phyloP scores from a whole-genome alignment of 768 basidiomycete genomes.

The Kwoniella sp. region DNA sequence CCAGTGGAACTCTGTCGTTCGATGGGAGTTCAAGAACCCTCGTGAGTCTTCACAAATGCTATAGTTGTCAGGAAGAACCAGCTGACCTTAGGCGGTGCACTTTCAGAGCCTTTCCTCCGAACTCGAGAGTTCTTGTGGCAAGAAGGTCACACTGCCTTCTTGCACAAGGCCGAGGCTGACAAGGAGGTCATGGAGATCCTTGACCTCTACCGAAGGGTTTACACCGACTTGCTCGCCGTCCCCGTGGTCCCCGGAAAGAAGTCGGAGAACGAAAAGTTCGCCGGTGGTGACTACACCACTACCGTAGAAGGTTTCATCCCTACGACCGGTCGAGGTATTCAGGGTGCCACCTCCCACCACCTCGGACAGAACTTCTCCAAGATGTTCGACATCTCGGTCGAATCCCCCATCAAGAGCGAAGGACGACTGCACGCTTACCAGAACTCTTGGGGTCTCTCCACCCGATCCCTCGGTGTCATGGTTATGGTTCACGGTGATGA shows the following conservation, averaged over 20 bases:
- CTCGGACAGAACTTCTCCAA: constrained; percentile 98
- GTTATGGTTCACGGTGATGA: constrained; percentile 99
- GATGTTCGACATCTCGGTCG: constrained; percentile 98
- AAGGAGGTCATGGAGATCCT: constrained; percentile 89
- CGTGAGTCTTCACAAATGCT: constrained; percentile 65
- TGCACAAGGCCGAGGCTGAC: constrained; percentile 87
- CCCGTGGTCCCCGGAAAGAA: constrained; percentile 96
- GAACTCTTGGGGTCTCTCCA: constrained; percentile 97
- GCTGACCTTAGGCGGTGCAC: background rate
- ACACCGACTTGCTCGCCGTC: constrained; percentile 94
- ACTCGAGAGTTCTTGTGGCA: constrained; percentile 99
- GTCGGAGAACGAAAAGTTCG: constrained; percentile 99
- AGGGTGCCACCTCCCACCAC: constrained; percentile 96
- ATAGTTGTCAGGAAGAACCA: no score
- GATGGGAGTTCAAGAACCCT: constrained; percentile 99
- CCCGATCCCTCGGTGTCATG: constrained; percentile 97
- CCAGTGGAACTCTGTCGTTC: constrained; percentile 98
- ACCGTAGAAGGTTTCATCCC: constrained; percentile 98
- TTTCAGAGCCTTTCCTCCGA: constrained; percentile 90
- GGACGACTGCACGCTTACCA: constrained; percentile 87
- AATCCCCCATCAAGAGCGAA: constrained; percentile 66
- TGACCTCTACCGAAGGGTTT: constrained; percentile 91
- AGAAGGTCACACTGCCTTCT: constrained; percentile 95
- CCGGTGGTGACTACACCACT: constrained; percentile 95
- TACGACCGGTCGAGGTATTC: constrained; percentile 94